Conservation (phyloP, 2,329 filamentous ascomycete genomes). For the Rutstroemia sydowiana region DNA sequence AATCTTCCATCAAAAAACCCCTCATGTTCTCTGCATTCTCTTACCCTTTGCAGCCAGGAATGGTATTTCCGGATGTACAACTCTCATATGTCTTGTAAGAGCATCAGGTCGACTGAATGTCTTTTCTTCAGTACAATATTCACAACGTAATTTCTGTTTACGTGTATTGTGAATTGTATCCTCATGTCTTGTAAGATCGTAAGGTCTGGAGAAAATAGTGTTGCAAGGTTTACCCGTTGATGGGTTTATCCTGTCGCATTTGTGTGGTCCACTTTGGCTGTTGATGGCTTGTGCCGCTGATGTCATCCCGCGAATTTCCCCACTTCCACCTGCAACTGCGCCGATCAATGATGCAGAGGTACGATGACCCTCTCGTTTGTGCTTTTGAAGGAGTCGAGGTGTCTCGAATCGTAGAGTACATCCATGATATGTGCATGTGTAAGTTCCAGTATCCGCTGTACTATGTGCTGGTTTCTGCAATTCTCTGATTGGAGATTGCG, state of each 20-base stretch:
- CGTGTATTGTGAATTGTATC: constrained; percentile 94
- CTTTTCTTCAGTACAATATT: constrained; percentile 91
- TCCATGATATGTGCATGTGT: constrained; percentile 92
- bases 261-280: constrained; percentile 87
- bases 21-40: constrained; percentile 20
- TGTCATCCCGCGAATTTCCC: constrained; percentile 31
- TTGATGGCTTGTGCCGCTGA: constrained; percentile 55
- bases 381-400: constrained; percentile 79
- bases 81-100: constrained; percentile 85
- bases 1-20: too few relatives aligned
- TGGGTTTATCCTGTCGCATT: constrained; percentile 87
- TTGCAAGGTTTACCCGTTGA: constrained; percentile 93
- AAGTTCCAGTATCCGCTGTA: constrained; percentile 74
- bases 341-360: constrained; percentile 50
- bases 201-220: constrained; percentile 88
- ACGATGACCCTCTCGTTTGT: constrained; percentile 89
- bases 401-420: constrained; percentile 85
- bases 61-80: constrained; percentile 84
- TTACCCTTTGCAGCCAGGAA: constrained; percentile 60
- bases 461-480: constrained; percentile 52
- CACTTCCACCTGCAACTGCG: constrained; percentile 19
- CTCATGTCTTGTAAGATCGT: constrained; percentile 93
- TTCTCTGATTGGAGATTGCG: constrained; percentile 15
- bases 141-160: constrained; percentile 91
- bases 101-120: constrained; percentile 95